Evolutionary conservation across 2,329 filamentous ascomycete species (phyloP).

Genomic region (Westerdykella aurantiaca): DNA sequence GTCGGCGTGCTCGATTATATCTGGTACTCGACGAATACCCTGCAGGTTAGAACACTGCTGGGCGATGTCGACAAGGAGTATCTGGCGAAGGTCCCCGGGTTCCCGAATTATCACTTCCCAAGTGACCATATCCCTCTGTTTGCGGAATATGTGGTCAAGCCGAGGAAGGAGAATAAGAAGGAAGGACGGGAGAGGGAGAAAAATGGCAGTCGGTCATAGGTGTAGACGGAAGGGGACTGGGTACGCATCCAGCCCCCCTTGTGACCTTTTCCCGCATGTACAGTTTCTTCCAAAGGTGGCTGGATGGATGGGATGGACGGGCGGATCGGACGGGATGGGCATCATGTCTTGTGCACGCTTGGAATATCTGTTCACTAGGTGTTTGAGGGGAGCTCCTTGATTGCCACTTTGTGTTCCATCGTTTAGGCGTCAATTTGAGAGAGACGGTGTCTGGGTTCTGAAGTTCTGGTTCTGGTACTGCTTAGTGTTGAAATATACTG

Average conservation of each 20-base stretch:
- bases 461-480: too few relatives aligned
- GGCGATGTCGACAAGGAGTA: conserved; percentile 83
- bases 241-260: conserved; percentile 2
- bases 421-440: too few relatives aligned
- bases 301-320: background rate
- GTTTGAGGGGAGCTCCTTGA: too few relatives aligned
- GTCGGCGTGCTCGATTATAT: conserved; percentile 92
- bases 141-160: conserved; percentile 84
- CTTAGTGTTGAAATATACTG: too few relatives aligned
- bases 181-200: conserved; percentile 25
- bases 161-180: conserved; percentile 65
- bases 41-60: conserved; percentile 77
- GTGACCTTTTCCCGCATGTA: conserved; percentile 4
- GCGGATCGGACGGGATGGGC: too few relatives aligned
- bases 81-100: conserved; percentile 79
- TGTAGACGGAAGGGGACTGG: background rate
- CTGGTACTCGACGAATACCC: conserved; percentile 89
- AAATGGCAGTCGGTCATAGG: conserved; percentile 25
- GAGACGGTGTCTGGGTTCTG: too few relatives aligned
- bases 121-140: conserved; percentile 87
- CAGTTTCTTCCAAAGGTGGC: conserved; percentile 6
- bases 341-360: too few relatives aligned
- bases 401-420: too few relatives aligned
- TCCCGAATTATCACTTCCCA: conserved; percentile 91
- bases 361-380: too few relatives aligned